Percentiles rank a stretch among this genome's conserved stretches.
phyloP scores from a whole-genome alignment of 208 protist genomes.

The Crithidia sp. region DNA sequence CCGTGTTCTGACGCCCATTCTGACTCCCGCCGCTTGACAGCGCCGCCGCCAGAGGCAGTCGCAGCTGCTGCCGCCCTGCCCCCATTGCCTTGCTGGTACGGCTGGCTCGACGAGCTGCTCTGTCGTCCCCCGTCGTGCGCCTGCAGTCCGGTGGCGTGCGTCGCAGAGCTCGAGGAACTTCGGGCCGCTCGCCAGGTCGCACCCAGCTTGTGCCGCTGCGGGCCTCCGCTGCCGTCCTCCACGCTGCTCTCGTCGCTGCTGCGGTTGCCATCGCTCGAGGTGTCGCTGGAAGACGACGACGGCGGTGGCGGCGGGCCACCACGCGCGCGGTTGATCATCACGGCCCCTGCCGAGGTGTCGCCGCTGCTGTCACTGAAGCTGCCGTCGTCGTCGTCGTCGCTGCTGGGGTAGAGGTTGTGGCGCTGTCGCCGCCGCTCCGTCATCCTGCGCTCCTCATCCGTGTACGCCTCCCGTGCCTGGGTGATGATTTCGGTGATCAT shows the following conservation, averaged over 20 bases:
- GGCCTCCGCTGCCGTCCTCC: not conserved
- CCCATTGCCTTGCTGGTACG: not conserved
- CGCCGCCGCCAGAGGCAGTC: no score
- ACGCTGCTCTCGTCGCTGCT: not conserved
- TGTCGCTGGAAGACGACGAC: not conserved
- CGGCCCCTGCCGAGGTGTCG: not conserved
- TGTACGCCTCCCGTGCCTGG: constrained; percentile 39
- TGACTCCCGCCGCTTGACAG: no score
- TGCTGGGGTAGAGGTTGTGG: constrained; percentile 25
- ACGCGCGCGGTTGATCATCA: not conserved
- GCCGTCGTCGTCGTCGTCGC: constrained; percentile 28
- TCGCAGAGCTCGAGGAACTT: constrained; percentile 2
- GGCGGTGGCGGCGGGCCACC: not conserved
- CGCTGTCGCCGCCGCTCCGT: constrained; percentile 30
- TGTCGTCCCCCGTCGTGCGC: not conserved
- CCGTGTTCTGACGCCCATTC: not conserved
- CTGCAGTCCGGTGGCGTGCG: not conserved
- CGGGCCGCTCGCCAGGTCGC: constrained; percentile 8
- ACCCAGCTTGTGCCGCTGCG: constrained; percentile 9
- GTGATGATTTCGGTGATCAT: constrained; percentile 46
- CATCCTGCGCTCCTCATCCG: constrained; percentile 35
- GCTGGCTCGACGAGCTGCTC: not conserved
- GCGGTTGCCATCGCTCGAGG: not conserved
- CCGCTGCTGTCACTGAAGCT: constrained; percentile 16
- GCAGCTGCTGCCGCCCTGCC: no score